Evolutionary conservation across 768 basidiomycete genomes (phyloP).

Genomic region (Steccherinum ochraceum): DNA sequence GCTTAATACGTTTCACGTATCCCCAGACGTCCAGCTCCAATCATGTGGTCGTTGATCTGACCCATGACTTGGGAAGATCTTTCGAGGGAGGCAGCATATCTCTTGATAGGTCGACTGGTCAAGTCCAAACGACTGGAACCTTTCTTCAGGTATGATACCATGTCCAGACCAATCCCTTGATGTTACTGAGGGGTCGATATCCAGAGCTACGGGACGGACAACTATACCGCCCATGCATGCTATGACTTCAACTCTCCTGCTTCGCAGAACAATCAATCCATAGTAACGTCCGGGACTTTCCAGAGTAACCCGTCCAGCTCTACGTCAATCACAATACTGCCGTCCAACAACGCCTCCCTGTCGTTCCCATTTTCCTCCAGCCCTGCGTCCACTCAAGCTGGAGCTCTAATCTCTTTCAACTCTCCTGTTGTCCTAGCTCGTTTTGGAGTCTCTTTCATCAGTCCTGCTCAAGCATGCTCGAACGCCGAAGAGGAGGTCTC

Average conservation of each 20-base stretch:
- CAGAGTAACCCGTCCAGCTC: constrained; percentile 29
- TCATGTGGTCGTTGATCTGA: constrained; percentile 17
- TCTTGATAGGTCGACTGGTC: constrained; percentile 24
- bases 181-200: not conserved
- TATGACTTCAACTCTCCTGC: constrained; percentile 36
- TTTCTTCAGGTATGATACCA: constrained; percentile 43
- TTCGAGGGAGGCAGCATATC: constrained; percentile 38
- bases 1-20: constrained; percentile 19
- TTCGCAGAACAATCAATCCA: constrained; percentile 11
- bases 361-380: constrained; percentile 31
- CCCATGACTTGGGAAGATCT: constrained; percentile 33
- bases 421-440: constrained; percentile 20
- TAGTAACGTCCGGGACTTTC: constrained; percentile 34
- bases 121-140: constrained; percentile 36
- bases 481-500: constrained; percentile 20
- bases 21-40: constrained; percentile 3
- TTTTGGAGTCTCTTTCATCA: constrained; percentile 22
- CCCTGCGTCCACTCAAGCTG: constrained; percentile 37
- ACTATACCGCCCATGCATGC: constrained; percentile 43
- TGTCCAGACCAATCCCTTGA: not conserved
- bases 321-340: constrained; percentile 27
- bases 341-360: constrained; percentile 25
- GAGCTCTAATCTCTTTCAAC: constrained; percentile 37
- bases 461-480: constrained; percentile 16
- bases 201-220: constrained; percentile 41